Evolutionary conservation across 2,329 filamentous ascomycete genomes (phyloP), one percentile per base, ranked within the genome.

Genomic region (Hansfordia pulvinata): DNA sequence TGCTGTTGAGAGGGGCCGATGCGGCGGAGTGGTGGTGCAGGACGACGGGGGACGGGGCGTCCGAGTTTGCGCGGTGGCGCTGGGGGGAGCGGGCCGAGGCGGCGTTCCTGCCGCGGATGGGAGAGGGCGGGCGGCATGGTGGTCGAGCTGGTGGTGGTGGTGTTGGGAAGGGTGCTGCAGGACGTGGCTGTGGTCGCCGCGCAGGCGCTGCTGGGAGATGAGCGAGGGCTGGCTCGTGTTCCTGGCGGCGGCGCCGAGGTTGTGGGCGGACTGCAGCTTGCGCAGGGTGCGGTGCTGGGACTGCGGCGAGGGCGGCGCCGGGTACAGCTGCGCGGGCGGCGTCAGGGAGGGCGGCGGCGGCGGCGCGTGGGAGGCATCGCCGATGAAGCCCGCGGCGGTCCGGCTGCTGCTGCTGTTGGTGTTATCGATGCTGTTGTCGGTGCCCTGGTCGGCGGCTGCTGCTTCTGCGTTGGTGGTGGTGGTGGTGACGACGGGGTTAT

Each of bases 221-320:
- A 76, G 57, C 0, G 69, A 69, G 14, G 66, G 58, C 31, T 58
- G 56, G 35, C 48, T 54, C 29, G 56, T 44, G 29, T 58, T 55
- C 40, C 68, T 64, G 34, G 71, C 54, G 14, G 40, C 34, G 11
- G 47, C 46, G 46, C 71, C 70, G 28, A 83, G 53, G 51, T 67
- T 61, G 56, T 84, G 78, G 26, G 81, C 78, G 17, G 80, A 85
- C 51, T 84, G 77, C 17, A 83, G 69, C 46, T 77, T 76, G 39
- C 80, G 70, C 33, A 85, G 61, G 24, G 69, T 66, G 41, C 78
- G 70, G n/a, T n/a, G n/a, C 46, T 75, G 69, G 15, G 71, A 72
- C 34, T 72, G 66, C 22, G 75, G 73, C 16, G 73, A 75, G 14
- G 69, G 62, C 34, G 72, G 64, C 25, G n/a, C n/a, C n/a, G 63